Conservation (phyloP, 208 protist species). For the Angomonas deanei region DNA sequence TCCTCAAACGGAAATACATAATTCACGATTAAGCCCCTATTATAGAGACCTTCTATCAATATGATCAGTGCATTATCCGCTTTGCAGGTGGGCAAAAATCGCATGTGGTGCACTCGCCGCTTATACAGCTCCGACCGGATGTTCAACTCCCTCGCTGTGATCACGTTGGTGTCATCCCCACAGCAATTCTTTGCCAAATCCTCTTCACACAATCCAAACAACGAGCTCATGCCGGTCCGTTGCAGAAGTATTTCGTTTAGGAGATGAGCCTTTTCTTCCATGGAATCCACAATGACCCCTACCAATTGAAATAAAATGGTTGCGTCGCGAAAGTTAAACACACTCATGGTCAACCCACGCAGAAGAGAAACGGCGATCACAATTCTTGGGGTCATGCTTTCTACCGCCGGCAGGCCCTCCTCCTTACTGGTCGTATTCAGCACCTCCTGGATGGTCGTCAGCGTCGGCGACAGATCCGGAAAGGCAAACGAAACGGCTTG, state of each 20-base stretch:
- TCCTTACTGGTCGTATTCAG: slow-evolving; percentile 53
- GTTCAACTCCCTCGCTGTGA: slow-evolving; percentile 27
- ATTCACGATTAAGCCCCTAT: slow-evolving; percentile 78
- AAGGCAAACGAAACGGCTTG: slow-evolving; percentile 36
- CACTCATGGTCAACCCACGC: slow-evolving; percentile 35
- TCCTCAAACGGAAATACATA: slow-evolving; percentile 62
- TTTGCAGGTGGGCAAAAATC: slow-evolving; percentile 34
- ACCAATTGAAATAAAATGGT: slow-evolving; percentile 67
- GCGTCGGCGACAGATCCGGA: slow-evolving; percentile 42
- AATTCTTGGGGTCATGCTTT: slow-evolving; percentile 25
- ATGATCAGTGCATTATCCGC: slow-evolving; percentile 41
- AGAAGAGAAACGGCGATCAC: slow-evolving; percentile 50
- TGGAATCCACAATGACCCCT: slow-evolving; percentile 46
- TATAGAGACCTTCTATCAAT: slow-evolving; percentile 79
- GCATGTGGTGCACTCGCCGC: slow-evolving; percentile 64
- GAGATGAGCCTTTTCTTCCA: slow-evolving; percentile 62
- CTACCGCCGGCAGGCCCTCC: slow-evolving; percentile 25
- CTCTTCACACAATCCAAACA: slow-evolving; percentile 51
- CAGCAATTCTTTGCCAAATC: slow-evolving; percentile 66
- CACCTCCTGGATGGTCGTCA: slow-evolving; percentile 37
- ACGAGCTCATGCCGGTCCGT: slow-evolving; percentile 53
- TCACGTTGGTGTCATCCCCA: slow-evolving; percentile 60
- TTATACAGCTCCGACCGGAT: slow-evolving; percentile 56
- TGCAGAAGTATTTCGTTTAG: slow-evolving; percentile 77
- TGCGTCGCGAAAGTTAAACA: slow-evolving; percentile 78